phyloP scores from a whole-genome alignment of 805 yeast species.

The Pichia rugopelliculosa region DNA sequence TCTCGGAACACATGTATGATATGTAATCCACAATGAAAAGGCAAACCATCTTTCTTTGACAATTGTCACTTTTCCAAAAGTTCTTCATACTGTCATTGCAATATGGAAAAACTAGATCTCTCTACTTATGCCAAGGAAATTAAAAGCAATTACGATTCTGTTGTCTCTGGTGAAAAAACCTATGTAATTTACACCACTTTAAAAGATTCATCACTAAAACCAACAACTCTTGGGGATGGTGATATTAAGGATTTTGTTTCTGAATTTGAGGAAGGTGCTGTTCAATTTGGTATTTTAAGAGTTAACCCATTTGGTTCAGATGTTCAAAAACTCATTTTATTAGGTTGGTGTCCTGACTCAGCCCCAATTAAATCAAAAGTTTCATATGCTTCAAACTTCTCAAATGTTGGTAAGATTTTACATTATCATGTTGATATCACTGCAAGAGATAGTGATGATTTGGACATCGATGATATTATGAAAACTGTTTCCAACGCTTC shows the following conservation, averaged over 20 bases:
- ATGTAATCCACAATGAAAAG: no score
- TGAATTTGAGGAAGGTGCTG: constrained; percentile 77
- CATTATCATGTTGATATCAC: constrained; percentile 96
- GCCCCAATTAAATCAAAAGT: constrained; percentile 74
- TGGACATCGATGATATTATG: constrained; percentile 70
- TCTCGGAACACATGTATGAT: no score
- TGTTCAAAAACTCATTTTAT: constrained; percentile 70
- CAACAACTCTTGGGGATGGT: constrained; percentile 49
- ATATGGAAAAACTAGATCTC: constrained; percentile 50
- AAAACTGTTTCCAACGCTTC: constrained; percentile 81
- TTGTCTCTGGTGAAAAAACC: constrained; percentile 69
- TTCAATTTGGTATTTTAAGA: constrained; percentile 85
- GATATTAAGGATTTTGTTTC: constrained; percentile 71
- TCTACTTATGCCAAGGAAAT: constrained; percentile 70
- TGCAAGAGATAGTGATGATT: constrained; percentile 90
- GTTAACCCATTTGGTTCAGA: constrained; percentile 89
- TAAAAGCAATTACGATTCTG: constrained; percentile 65
- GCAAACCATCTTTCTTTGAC: background rate
- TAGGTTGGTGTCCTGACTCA: constrained; percentile 98
- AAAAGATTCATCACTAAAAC: constrained; percentile 40
- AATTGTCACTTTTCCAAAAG: background rate
- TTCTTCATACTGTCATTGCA: background rate
- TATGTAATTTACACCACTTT: constrained; percentile 83
- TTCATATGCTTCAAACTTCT: constrained; percentile 70
- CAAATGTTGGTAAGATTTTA: constrained; percentile 61